These are phyloP conservation scores for Epichloe amarillans DNA, from an alignment of 2,329 filamentous ascomycete genomes.

Conservation along the genomic window DNA sequence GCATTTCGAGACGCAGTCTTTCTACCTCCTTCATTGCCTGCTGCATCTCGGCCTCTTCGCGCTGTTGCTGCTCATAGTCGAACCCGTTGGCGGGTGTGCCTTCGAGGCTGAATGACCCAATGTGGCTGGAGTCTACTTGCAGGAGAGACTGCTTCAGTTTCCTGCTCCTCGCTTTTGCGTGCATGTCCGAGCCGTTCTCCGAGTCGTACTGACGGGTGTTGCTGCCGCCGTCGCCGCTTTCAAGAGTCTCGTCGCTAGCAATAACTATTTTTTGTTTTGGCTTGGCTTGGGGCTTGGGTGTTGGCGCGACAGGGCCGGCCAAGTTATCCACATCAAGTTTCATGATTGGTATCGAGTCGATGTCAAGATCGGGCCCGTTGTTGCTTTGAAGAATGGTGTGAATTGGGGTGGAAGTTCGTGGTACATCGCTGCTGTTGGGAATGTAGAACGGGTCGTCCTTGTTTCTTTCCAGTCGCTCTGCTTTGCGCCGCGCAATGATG, in stretches of 20 bases:
- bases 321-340: constrained; percentile 63
- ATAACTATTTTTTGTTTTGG: constrained; percentile 49
- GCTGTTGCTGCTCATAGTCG: constrained; percentile 53
- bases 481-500: constrained; percentile 58
- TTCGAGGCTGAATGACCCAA: constrained; percentile 60
- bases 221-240: constrained; percentile 34
- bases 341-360: constrained; percentile 94
- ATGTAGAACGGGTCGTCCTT: constrained; percentile 97
- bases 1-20: constrained; percentile 76
- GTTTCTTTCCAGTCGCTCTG: constrained; percentile 69
- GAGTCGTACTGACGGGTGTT: constrained; percentile 34
- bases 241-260: constrained; percentile 60
- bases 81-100: constrained; percentile 23
- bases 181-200: constrained; percentile 35
- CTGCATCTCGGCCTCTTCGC: constrained; percentile 79
- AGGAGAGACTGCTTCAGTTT: constrained; percentile 53
- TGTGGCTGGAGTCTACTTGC: constrained; percentile 74
- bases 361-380: constrained; percentile 69
- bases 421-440: constrained; percentile 31
- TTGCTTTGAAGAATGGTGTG: constrained; percentile 61
- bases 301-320: constrained; percentile 15
- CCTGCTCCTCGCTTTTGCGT: constrained; percentile 32
- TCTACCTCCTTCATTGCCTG: constrained; percentile 84
- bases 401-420: constrained; percentile 59
- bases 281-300: constrained; percentile 25